Conservation (phyloP, 345 rosid species). For the Salix dunnii region DNA sequence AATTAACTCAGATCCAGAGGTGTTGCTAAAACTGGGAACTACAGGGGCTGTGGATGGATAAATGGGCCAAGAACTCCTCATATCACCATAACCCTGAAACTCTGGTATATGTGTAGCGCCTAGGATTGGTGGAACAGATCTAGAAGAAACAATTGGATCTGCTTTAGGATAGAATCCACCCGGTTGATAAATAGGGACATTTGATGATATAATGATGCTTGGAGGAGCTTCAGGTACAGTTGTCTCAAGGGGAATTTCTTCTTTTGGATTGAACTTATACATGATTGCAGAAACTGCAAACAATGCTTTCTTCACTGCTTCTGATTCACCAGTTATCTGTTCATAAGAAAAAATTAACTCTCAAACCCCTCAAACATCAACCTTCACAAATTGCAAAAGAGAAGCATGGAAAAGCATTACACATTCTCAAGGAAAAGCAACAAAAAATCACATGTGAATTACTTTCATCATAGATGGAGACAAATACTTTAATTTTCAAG, state of each 20-base stretch:
- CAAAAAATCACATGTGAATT: not conserved
- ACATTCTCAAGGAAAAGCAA: not conserved
- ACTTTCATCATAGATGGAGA: not conserved
- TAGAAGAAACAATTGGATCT: slow-evolving; percentile 54
- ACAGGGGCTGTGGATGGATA: slow-evolving; percentile 72
- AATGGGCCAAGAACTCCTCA: slow-evolving; percentile 61
- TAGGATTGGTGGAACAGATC: slow-evolving; percentile 59
- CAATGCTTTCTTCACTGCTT: slow-evolving; percentile 75
- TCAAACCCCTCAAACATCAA: slow-evolving; percentile 1
- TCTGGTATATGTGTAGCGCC: slow-evolving; percentile 59
- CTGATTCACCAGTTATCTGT: slow-evolving; percentile 79
- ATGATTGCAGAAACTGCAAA: slow-evolving; percentile 82
- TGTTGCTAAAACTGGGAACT: slow-evolving; percentile 48
- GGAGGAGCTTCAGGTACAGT: slow-evolving; percentile 59
- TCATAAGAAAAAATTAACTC: slow-evolving; percentile 4
- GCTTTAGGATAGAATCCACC: slow-evolving; percentile 65
- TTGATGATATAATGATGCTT: slow-evolving; percentile 82
- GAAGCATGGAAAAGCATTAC: not conserved
- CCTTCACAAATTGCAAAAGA: not conserved
- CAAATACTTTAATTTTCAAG: not conserved
- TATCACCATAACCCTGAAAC: slow-evolving; percentile 66
- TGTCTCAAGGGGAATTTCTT: slow-evolving; percentile 82
- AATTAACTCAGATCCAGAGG: slow-evolving; percentile 55
- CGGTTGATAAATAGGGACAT: slow-evolving; percentile 69
- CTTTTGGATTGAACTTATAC: slow-evolving; percentile 80